Evolutionary conservation across 768 basidiomycete genomes (phyloP), one percentile per base, ranked within the genome.

Genomic region (Suillus paluster): DNA sequence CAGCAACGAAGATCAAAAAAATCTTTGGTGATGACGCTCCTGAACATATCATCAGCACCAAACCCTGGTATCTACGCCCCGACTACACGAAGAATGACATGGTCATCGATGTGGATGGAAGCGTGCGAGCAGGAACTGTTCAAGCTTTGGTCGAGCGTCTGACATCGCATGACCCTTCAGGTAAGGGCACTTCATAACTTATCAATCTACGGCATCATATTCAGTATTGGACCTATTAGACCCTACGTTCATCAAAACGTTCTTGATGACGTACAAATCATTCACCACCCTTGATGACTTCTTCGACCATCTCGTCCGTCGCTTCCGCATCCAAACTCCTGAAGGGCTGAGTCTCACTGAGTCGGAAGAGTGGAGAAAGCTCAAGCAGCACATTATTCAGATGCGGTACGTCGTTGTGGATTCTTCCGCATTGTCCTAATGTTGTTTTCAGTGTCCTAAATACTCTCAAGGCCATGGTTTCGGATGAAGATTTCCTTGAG

Each of bases 201-300:
- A 33, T 50, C 49, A 19, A 27, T 11, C 39, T 12, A 27, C 50
- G 21, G 36, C 12, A 11, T 46, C n/a, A 25, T 55, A 23, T 42
- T 30, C 57, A 50, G 30, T 50, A 50, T 30, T 3, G 30, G 30
- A 50, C 58, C 25, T 61, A 67, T 42, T 56, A 91, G 91, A 97
- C 74, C 83, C 88, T 1, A 84, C 85, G 8, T 97, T 90, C 77
- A 91, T 83, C 73, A 89, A 90, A 71, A 89, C 95, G 1, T 99
- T 99, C 84, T 77, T 99, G 66, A 90, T 97, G 86, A 97, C 97
- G 1, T 97, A 94, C 81, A 94, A 95, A 70, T 95, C 94, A 1
- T 98, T 99, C 75, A 93, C 92, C 17, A 89, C 88, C 6, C 79
- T 92, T 49, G 85, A 92, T 60, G 89, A 94, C 53, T 78, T 99